Evolutionary conservation across 352 stramenopile genomes (phyloP), one percentile per base, ranked within the genome.

Genomic region (Phytophthora pinifolia): DNA sequence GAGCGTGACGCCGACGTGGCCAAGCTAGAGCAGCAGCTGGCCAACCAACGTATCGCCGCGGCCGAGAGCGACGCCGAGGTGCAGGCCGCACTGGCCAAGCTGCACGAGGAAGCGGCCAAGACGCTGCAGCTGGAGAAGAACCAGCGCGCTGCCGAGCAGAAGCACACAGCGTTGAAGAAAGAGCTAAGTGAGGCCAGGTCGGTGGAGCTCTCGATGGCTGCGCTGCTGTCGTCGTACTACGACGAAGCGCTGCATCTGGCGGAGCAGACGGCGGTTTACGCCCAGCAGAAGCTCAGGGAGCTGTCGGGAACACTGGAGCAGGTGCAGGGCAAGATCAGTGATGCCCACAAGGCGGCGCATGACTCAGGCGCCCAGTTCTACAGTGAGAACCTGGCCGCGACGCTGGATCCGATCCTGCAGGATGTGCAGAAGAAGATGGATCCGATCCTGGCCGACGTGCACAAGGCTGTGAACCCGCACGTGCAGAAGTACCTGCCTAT

Each of bases 211-310:
- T 72, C 76, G 10, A 69, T 92, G 47, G 72, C 76, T 1, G 62
- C 79, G 36, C 54, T 92, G 64, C 64, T 92, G 41, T 89, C 79
- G 45, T 76, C 72, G 31, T 92, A 92, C 62, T 92, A 89, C 35
- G 83, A 92, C 62, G 78, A 88, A 52, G 74, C 79, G n/a, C 69
- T 89, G 43, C 60, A 83, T 14, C 48, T 89, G 27, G 75, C 75
- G 5, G 59, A 69, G 25, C 62, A 71, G 43, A 59, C 68, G 1
- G 60, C 76, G 15, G 58, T 46, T 7, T 59, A 59, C 34, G 54
- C 83, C 27, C 73, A 74, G 15, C 56, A 83, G 31, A 77, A 79
- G 46, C 65, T 81, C 0, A 65, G 79, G 46, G 39, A 79, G 15
- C 72, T 74, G 37, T 72, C 68, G 7, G 67, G 59, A 18, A 71